Evolutionary conservation across 139 green algal species (phyloP), one percentile per base, ranked within the genome.

Genomic region (Trebouxia sp.): DNA sequence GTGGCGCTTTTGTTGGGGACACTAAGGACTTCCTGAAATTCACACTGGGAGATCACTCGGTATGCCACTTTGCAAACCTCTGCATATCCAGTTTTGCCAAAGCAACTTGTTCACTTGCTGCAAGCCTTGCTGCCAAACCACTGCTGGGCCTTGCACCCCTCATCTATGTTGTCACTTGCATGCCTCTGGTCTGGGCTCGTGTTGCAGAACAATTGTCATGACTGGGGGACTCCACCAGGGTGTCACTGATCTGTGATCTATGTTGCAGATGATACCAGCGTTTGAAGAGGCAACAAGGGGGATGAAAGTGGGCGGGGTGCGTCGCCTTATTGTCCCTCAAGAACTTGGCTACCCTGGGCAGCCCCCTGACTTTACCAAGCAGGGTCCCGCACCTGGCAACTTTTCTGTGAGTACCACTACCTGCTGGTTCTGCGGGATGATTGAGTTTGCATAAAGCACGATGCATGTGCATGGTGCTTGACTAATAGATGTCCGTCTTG

Each of bases 301-400:
- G 28, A 98, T 98, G 93, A 87, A 88, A 43, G 86, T 85, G 0
- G 93, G 93, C 32, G 90, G 91, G 39, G 88, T 97, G 28, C 83
- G 92, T 8, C 85, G 94, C 38, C 88, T 98, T 55, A 88, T 97
- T 41, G 93, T 97, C 32, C 93, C 93, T 26, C 83, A 89, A 43
- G 92, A 96, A 85, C 85, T 97, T 47, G 90, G 93, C 8, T 97
- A 97, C 80, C 93, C 93, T 1, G 50, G 92, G 35, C 86, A 88
- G 35, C 62, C 62, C 11, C 62, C 62, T 79, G 86, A 93, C 83
- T 94, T 89, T 80, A 85, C 80, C 28, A 87, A 79, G 30, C 41
- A 81, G 65, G 87, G 88, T 5, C 92, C 92, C 28, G 83, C 79
- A 50, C 92, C 92, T 5, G 76, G 77, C 48, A 94, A 84, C 14